Evolutionary conservation across 1,139 yeast species (phyloP), one percentile per base, ranked within the genome.

Genomic region (Suhomyces bokatorum): DNA sequence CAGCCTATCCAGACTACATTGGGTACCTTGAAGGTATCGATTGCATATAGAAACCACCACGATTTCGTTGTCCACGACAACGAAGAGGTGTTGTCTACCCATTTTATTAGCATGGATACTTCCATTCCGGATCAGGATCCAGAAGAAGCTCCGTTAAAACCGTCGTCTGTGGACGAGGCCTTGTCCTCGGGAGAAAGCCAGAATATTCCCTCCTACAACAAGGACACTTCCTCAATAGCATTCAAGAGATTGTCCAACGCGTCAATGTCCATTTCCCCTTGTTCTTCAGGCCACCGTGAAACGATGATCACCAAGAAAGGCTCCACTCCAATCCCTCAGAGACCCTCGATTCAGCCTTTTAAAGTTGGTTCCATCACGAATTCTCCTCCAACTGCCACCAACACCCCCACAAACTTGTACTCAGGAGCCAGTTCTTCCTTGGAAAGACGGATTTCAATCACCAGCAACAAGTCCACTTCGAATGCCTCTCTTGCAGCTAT

Each of bases 1-100:
- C 75, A 78, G 10, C 87, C 95, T 0, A 80, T 93, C 2, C 75
- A 77, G 45, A 88, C 97, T 0, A 81, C 87, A 12, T 69, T 80
- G 37, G 99, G 99, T 0, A 69, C 84, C 2, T 64, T 93, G 40
- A 75, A 81, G 50, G 76, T 88, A 9, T 81, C 95, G 0, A 91
- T 88, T 1, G 86, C 95, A 6, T 91, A 86, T 59, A 76, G 99
- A 47, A 75, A 72, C 33, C 87, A 88, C 57, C 75, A 81, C 48
- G 77, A 80, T 43, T 93, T 91, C 63, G 69, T 76, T 34, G 70
- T 88, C 15, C 79, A 75, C 50, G 91, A 86, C 54, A 78, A 81
- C 20, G 91, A 86, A 58, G 82, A 80, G 43, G 64, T 82, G 3
- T 62, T 85, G 28, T 79, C 87, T 10, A 75, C 75, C 29, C 87